Evolutionary conservation across 768 basidiomycete species (phyloP), one percentile per base, ranked within the genome.

Genomic region (Myochromella boudieri): DNA sequence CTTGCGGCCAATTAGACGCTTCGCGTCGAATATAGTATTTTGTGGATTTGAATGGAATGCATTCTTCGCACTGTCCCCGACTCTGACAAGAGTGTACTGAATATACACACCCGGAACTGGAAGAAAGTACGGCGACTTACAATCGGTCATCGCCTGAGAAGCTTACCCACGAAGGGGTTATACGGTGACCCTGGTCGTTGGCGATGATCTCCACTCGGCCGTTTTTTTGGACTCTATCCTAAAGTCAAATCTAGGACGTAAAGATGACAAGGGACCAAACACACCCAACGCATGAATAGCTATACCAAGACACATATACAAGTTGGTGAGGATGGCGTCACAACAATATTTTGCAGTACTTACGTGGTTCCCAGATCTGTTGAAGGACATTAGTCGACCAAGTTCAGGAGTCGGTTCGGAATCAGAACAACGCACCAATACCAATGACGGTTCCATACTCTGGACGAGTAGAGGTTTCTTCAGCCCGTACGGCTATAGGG

Each of bases 81-180:
- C 51, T 18, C 45, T 54, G 14, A 28, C 7, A 18, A 29, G 10
- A 14, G 26, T 31, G 24, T 20, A 11, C 6, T 10, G 6, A 1
- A 11, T 41, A 21, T 36, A 17, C 33, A 45, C 12, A 40, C 11
- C 4, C 7, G 22, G 10, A 21, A 29, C 6, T 10, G 28, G 9
- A 32, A 26, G 14, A n/a, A 6, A 2, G 7, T 7, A 9, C 18
- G 10, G 25, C 6, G 6, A 40, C 47, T 45, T 12, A 54, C 53
- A 87, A 70, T 44, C 87, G 84, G 67, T 94, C 90, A 46, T 91
- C 86, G 57, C 90, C 91, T 54, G 87, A 87, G 74, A 95, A 95
- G 44, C 89, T 84, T 49, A 95, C 92, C 59, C 90, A 90, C 29
- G 92, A 94, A 4, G 92, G 93, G 10, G 91, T 97, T 47, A 91